Percentiles rank a stretch among this genome's conserved stretches.
These are phyloP conservation scores for Aspergillus sp. DNA, from an alignment of 2,329 filamentous ascomycete genomes.

Conservation along the genomic window DNA sequence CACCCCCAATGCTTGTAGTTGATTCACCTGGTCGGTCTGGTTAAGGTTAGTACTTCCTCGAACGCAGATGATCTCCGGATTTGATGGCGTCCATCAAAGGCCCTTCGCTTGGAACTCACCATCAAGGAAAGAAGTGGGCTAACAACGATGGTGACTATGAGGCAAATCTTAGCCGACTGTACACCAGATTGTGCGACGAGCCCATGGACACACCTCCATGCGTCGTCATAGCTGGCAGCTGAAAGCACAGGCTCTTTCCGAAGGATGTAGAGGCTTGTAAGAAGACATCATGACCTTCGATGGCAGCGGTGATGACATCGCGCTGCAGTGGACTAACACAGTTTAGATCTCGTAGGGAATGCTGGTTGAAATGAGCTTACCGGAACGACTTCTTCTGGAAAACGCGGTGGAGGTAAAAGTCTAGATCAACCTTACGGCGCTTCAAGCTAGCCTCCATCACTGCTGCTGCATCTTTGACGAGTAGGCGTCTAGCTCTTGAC, in stretches of 20 bases:
- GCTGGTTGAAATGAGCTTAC: constrained; percentile 45
- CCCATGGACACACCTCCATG: constrained; percentile 69
- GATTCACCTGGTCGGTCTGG: constrained; percentile 88
- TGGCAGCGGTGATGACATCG: constrained; percentile 81
- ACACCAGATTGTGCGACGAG: neutral
- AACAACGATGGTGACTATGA: constrained; percentile 81
- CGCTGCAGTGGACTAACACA: constrained; percentile 73
- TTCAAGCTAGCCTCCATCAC: constrained; percentile 33
- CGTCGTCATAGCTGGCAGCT: constrained; percentile 85
- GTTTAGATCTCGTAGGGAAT: neutral
- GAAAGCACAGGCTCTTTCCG: constrained; percentile 91
- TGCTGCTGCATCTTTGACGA: constrained; percentile 31
- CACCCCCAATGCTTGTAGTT: constrained; percentile 74
- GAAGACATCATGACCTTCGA: constrained; percentile 87
- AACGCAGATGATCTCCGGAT: neutral
- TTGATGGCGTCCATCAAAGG: neutral
- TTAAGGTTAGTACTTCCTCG: neutral
- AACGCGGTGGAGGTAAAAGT: constrained; percentile 73
- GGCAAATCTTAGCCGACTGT: constrained; percentile 15
- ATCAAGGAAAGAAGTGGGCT: constrained; percentile 89
- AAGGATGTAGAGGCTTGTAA: constrained; percentile 78
- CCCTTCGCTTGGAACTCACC: constrained; percentile 54
- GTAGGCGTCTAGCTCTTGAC: neutral
- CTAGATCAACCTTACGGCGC: constrained; percentile 60
- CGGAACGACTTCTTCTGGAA: constrained; percentile 77